phyloP scores from a whole-genome alignment of 345 rosid genomes.

The Syzygium aromaticum region DNA sequence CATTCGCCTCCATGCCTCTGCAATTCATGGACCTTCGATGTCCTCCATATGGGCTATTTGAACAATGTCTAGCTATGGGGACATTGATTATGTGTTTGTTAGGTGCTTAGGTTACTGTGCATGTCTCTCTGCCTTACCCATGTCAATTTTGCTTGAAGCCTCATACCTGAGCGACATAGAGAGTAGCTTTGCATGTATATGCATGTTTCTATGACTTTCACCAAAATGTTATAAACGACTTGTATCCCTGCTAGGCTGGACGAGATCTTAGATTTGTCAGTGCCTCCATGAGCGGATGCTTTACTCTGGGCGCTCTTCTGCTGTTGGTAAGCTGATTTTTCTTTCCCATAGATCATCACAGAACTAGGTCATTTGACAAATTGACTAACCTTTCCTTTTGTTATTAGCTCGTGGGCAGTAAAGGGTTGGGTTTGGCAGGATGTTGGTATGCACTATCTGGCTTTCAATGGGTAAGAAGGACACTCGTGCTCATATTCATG shows the following conservation, averaged over 20 bases:
- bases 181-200: background rate
- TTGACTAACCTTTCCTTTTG: background rate
- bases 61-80: background rate
- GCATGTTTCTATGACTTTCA: background rate
- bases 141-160: background rate
- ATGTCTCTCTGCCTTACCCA: background rate
- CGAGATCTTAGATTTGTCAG: constrained; percentile 47
- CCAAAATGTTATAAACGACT: background rate
- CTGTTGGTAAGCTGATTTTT: constrained; percentile 26
- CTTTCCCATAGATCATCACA: background rate
- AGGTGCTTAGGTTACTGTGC: background rate
- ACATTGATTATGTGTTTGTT: background rate
- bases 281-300: constrained; percentile 47
- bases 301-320: constrained; percentile 29
- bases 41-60: background rate
- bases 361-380: background rate
- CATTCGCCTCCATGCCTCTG: background rate
- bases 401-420: constrained; percentile 40
- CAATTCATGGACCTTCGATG: background rate
- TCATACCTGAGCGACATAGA: background rate
- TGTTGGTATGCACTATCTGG: constrained; percentile 65
- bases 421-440: constrained; percentile 60
- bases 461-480: constrained; percentile 64
- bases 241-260: constrained; percentile 32
- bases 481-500: background rate